Evolutionary conservation across 352 stramenopile species (phyloP).

Genomic region (Pythium vanterpoolii): DNA sequence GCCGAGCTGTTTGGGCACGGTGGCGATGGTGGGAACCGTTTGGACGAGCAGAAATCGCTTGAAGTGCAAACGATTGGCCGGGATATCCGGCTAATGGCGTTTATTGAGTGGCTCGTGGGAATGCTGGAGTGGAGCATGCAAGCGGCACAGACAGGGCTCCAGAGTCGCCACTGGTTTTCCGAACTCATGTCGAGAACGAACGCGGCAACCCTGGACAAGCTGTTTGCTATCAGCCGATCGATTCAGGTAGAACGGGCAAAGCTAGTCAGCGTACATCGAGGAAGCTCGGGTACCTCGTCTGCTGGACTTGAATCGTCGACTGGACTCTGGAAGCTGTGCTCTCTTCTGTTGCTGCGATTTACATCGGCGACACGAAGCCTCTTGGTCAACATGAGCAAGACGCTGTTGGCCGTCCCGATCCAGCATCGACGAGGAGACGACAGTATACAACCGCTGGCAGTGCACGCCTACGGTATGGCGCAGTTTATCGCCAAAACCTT

Average conservation of each 20-base stretch:
- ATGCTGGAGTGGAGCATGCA: slow-evolving; percentile 78
- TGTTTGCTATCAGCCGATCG: slow-evolving; percentile 68
- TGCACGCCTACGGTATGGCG: slow-evolving; percentile 53
- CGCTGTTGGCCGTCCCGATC: slow-evolving; percentile 54
- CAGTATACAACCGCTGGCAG: slow-evolving; percentile 42
- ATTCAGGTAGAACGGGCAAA: slow-evolving; percentile 74
- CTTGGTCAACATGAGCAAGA: slow-evolving; percentile 59
- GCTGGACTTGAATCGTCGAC: slow-evolving; percentile 3
- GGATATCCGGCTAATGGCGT: slow-evolving; percentile 64
- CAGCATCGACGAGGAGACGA: slow-evolving; percentile 73
- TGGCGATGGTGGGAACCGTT: not conserved
- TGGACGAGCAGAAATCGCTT: slow-evolving; percentile 5
- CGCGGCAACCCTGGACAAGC: slow-evolving; percentile 48
- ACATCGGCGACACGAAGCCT: slow-evolving; percentile 65
- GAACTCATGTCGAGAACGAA: slow-evolving; percentile 63
- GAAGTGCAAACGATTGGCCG: slow-evolving; percentile 51
- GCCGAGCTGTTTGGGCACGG: slow-evolving; percentile 31
- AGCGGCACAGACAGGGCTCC: slow-evolving; percentile 61
- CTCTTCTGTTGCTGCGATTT: slow-evolving; percentile 76
- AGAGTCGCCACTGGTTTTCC: slow-evolving; percentile 74
- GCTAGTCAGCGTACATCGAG: slow-evolving; percentile 52
- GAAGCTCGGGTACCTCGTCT: slow-evolving; percentile 5
- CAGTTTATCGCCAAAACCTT: slow-evolving; percentile 44
- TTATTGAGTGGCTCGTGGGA: slow-evolving; percentile 77
- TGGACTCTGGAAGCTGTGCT: slow-evolving; percentile 80